Conservation (phyloP, 768 basidiomycete genomes). For the Suillus occidentalis region DNA sequence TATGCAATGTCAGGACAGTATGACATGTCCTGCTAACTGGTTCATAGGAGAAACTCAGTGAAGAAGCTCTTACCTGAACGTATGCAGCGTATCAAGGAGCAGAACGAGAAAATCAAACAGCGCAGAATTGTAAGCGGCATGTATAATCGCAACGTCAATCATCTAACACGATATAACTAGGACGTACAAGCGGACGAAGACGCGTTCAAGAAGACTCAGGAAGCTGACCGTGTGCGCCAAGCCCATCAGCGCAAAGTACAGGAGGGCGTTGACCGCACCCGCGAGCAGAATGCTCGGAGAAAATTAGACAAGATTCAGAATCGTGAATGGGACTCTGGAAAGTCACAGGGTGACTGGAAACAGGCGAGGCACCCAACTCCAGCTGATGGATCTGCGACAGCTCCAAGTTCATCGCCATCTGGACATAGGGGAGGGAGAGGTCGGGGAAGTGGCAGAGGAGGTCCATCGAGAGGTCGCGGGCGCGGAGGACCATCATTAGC, state of each 20-base stretch:
- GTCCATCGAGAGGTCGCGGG: constrained; percentile 36
- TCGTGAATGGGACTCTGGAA: constrained; percentile 86
- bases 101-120: constrained; percentile 78
- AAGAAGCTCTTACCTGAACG: constrained; percentile 66
- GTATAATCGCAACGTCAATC: neutral
- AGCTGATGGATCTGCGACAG: constrained; percentile 11
- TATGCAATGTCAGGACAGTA: constrained; percentile 27
- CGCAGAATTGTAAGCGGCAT: constrained; percentile 51
- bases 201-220: constrained; percentile 71
- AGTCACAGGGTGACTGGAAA: constrained; percentile 34
- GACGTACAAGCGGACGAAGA: constrained; percentile 82
- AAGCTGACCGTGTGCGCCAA: constrained; percentile 57
- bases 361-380: constrained; percentile 10
- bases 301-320: constrained; percentile 80
- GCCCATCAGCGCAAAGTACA: constrained; percentile 66
- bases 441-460: constrained; percentile 33
- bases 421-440: constrained; percentile 25
- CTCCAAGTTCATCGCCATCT: constrained; percentile 14
- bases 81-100: constrained; percentile 68
- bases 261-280: constrained; percentile 63
- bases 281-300: constrained; percentile 75
- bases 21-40: constrained; percentile 2
- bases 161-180: constrained; percentile 35
- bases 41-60: constrained; percentile 65
- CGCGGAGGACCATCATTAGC: constrained; percentile 27